Evolutionary conservation across 148 eudicot genomes (phyloP), one percentile per base, ranked within the genome.

Genomic region (Rhododendron vialii): DNA sequence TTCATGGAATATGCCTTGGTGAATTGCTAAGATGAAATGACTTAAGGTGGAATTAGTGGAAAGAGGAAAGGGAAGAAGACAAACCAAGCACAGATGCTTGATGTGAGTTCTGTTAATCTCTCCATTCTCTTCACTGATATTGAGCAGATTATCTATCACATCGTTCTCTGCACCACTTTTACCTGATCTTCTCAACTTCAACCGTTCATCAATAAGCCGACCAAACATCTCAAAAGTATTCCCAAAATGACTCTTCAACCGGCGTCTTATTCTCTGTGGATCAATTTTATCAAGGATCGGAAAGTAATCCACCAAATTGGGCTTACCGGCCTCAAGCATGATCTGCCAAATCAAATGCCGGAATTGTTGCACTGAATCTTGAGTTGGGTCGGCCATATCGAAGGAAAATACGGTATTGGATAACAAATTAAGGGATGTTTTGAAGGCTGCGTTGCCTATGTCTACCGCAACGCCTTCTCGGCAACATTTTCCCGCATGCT

Each of bases 301-400:
- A 6, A 85, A 88, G 48, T 41, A 86, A 82, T 86, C 88, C 12
- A 48, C 85, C 17, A 82, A 20, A 55, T 86, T 75, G 45, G 88
- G 82, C 35, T 36, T 85, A 22, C 83, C 87, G 10, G 69, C 30
- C 47, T 81, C 85, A 17, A 59, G 22, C 87, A 45, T 67, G 2
- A 67, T 67, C 13, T 65, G 47, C 55, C 59, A 47, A 4, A 83
- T 35, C 78, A 47, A 41, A 3, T 83, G 26, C 76, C 45, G 48
- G 53, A 83, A 45, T 20, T 83, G 41, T 14, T 33, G 47, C 53
- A 13, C 74, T 30, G 41, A 13, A 26, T 83, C 78, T 55, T 69
- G 9, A 45, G 78, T 47, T 28, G 85, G 78, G 85, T 83, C 78
- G 4, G 78, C 53, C 78, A 69, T 67, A 47, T 83, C 78, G 41